Evolutionary conservation across 2,329 filamentous ascomycete species (phyloP).

Genomic region (Fusarium tupiense): DNA sequence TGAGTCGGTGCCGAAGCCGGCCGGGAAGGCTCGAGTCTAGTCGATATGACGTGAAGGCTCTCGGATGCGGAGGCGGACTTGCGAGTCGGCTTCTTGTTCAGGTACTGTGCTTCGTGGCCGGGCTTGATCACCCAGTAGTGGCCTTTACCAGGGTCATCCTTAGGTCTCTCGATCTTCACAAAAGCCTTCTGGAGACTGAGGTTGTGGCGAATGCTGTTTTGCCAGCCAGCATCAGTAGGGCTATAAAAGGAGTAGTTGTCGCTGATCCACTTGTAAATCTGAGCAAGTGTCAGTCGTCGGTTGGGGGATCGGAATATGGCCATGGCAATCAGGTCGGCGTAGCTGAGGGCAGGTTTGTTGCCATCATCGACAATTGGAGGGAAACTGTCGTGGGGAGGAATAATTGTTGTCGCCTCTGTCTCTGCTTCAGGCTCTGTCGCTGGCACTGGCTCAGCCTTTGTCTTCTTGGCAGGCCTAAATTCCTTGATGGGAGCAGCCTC

Average conservation of each 20-base stretch:
- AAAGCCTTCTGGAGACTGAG: conserved; percentile 97
- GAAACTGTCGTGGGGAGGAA: conserved; percentile 83
- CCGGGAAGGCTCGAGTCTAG: conserved; percentile 62
- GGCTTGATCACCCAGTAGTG: conserved; percentile 95
- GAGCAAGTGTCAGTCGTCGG: conserved; percentile 85
- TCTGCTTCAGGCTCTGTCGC: background rate
- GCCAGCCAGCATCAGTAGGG: conserved; percentile 88
- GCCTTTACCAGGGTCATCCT: conserved; percentile 96
- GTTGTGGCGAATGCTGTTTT: conserved; percentile 99
- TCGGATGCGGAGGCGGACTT: conserved; percentile 66
- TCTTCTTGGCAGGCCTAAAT: conserved; percentile 72
- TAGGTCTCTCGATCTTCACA: conserved; percentile 92
- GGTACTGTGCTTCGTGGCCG: conserved; percentile 89
- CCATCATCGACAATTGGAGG: conserved; percentile 85
- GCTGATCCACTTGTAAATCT: conserved; percentile 99
- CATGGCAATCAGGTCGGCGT: conserved; percentile 96
- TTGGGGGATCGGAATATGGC: conserved; percentile 88
- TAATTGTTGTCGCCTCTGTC: conserved; percentile 1
- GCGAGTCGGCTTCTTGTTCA: conserved; percentile 82
- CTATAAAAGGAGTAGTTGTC: conserved; percentile 91
- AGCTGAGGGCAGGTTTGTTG: conserved; percentile 89
- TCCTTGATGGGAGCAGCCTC: conserved; percentile 81
- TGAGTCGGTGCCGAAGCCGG: conserved; percentile 51
- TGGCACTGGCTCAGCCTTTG: conserved; percentile 63
- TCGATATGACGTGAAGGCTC: conserved; percentile 67